Base-by-base conservation (phyloP, 2,329 filamentous ascomycete genomes). In the Arthrobotrys musiformis region DNA sequence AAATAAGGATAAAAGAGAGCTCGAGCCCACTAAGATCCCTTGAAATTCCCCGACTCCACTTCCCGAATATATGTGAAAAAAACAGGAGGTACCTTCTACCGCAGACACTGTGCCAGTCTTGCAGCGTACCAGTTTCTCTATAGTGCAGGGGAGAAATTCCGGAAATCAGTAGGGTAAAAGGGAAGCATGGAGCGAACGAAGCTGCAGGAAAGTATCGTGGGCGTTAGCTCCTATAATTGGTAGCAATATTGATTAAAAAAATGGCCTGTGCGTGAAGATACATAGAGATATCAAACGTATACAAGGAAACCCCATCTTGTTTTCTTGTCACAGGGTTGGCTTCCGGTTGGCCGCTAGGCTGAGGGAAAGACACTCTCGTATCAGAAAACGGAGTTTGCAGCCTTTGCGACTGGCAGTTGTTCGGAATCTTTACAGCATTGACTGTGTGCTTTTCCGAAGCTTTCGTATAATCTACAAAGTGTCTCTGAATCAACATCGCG, bases 1-100 rank as follows among this genome's bases (percentile, higher is more conserved):
- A 77, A 77, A 66, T 70, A 61, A 42, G 40, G 40, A 37, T 30
- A 42, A 67, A 61, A 50, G 42, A 67, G 64, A 56, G 73, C 48
- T 54, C 37, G 70, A 77, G 56, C 56, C 63, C 26, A 17, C 17
- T 42, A 15, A 69, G 63, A 75, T 75, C 63, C 63, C 54, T 63
- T 63, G 48, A 76, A 77, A 70, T 48, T 77, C 73, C 66, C 73
- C 66, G 73, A 77, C 66, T 77, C 73, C 73, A 70, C 73, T 77
- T 77, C 73, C 73, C 73, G 73, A 66, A 42, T 50, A 63, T 54
- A 58, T 58, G 60, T 46, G 37, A 40, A 48, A 19, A 17, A 52
- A 64, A 40, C 60, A 50, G 48, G 46, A 54, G 30, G 48, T 52
- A 70, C 50, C 26, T 60, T 28, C 56, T 17, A 37, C 19, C 37